These are phyloP conservation scores for Paecilomyces sp. DNA, from an alignment of 2,329 filamentous ascomycete species.

Conservation along the genomic window DNA sequence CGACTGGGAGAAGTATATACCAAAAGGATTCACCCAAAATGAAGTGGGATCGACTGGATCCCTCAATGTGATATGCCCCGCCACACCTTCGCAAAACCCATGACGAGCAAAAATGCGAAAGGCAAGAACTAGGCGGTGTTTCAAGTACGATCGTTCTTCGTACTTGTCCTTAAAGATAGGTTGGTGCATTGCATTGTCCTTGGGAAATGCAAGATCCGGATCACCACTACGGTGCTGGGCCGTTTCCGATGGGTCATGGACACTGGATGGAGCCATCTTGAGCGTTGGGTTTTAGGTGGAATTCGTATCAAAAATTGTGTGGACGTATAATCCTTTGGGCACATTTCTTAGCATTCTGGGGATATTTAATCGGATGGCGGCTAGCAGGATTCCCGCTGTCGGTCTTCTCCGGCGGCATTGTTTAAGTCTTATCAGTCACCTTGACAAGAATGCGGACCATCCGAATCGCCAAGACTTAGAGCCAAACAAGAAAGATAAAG, in stretches of 20 bases:
- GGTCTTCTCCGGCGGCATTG: background rate
- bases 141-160: slow-evolving; percentile 28
- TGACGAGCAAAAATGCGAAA: slow-evolving; percentile 44
- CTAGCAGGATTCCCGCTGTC: background rate
- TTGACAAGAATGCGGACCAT: background rate
- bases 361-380: background rate
- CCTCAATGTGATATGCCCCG: slow-evolving; percentile 40
- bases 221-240: background rate
- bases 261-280: background rate
- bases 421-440: background rate
- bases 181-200: background rate
- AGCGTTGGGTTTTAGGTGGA: background rate
- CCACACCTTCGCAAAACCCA: slow-evolving; percentile 41
- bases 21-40: background rate
- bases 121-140: slow-evolving; percentile 40
- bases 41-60: slow-evolving; percentile 1
- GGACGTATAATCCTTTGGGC: background rate
- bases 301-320: background rate
- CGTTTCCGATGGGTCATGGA: background rate
- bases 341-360: background rate
- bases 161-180: slow-evolving; percentile 23
- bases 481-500: too few species aligned
- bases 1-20: background rate
- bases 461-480: too few species aligned
- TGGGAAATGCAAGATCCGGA: background rate